Conservation (phyloP, 1,139 yeast genomes). For the Protomyces lactucae-debilis region DNA sequence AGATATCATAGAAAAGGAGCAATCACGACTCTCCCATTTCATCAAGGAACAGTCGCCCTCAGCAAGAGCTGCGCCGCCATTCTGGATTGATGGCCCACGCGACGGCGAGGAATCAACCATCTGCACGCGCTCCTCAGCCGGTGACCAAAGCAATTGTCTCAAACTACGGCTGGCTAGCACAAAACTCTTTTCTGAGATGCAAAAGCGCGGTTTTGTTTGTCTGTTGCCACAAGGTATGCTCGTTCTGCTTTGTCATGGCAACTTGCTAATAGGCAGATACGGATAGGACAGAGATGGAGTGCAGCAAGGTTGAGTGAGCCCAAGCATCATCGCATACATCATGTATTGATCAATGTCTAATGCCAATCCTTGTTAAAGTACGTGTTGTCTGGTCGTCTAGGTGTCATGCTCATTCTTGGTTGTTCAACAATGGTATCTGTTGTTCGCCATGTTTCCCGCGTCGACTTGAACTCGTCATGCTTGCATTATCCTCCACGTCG, state of each 20-base stretch:
- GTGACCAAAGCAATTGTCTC: conserved; percentile 5
- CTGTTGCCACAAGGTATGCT: conserved; percentile 21
- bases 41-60: conserved; percentile 11
- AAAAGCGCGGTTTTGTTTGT: conserved; percentile 13
- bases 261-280: conserved; percentile 1
- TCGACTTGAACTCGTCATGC: neutral
- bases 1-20: conserved; percentile 2
- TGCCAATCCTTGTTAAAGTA: too few species aligned
- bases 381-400: too few species aligned
- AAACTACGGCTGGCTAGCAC: conserved; percentile 21
- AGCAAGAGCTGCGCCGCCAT: neutral
- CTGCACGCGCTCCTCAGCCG: conserved; percentile 7
- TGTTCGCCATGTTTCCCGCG: too few species aligned
- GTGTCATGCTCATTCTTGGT: too few species aligned
- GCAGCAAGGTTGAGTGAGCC: neutral
- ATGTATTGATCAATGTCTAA: too few species aligned
- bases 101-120: conserved; percentile 14
- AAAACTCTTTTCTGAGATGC: conserved; percentile 22
- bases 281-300: conserved; percentile 22
- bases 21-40: conserved; percentile 7
- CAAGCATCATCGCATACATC: neutral
- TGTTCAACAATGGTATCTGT: too few species aligned
- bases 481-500: neutral
- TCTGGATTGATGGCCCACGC: conserved; percentile 16
- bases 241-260: neutral